Evolutionary conservation across 257 asterid species (phyloP), one percentile per base, ranked within the genome.

Genomic region (Schizonepeta tenuifolia): DNA sequence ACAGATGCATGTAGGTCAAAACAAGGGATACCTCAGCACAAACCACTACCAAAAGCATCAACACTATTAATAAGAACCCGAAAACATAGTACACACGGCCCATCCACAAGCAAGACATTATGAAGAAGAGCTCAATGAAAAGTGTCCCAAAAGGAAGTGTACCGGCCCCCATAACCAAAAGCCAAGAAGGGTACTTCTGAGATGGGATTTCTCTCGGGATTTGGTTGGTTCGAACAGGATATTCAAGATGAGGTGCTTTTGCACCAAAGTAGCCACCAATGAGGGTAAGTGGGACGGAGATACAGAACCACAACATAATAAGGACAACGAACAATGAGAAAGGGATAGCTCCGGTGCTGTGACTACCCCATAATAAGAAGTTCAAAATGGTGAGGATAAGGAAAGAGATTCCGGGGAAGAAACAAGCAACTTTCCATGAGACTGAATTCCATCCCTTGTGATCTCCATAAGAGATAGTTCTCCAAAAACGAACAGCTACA

Each of bases 121-220:
- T 92, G 83, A 92, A 92, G 86, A 92, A 92, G 43, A 92, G 96
- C 86, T 92, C 96, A 2, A 92, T 92, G 90, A 92, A 92, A 14
- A 92, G 98, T 33, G 96, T 92, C 24, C 98, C 98, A 9, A 92
- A 92, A 36, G 98, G 98, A 49, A 92, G 96, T n/a, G 98, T 92
- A 0, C 96, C 98, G 0, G 98, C 98, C 38, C 98, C 96, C 1
- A 92, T 80, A 70, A 92, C 98, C 75, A 92, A 72, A 44, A 90
- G 88, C 98, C 96, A 90, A 11, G 98, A 90, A 5, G 96, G 98
- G 81, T 90, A 92, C 61, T 80, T 85, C 31, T 88, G 98, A 55
- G 96, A 69, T 4, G 98, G 98, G 75, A 92, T 90, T 88, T 90
- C 98, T 28, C 98, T 81, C 1, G 94, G 96, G 62, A 92, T 90